Base-by-base conservation (phyloP, 805 yeast species). In the Ogataea paradorogensis region DNA sequence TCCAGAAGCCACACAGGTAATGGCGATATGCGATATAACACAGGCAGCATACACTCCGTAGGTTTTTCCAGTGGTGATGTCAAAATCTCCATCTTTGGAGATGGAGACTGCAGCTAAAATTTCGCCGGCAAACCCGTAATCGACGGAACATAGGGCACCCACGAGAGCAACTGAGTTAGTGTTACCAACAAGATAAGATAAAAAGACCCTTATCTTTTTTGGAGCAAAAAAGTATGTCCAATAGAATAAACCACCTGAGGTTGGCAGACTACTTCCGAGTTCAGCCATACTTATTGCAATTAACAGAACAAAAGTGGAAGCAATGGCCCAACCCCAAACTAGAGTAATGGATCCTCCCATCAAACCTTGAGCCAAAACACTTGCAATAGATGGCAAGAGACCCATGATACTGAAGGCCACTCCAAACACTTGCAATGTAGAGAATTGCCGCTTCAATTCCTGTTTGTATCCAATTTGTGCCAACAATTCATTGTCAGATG, bases 391-490 rank as follows among this genome's bases (percentile, higher is more conserved):
- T 9, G 84, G 82, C 53, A 82, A 70, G 38, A 80, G 67, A 10
- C 84, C 82, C 58, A 81, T 67, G 35, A 81, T 80, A 3, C 82
- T 72, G 55, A 80, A 80, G 2, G 83, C 76, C 29, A 81, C 81
- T 23, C 80, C 74, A 52, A 79, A 79, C 3, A 78, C 70, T 18
- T 82, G 74, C 58, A 76, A 65, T 14, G 80, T 60, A 11, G 75
- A 67, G 52, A 80, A 81, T 43, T 71, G 76, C 48, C 87, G 71
- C 47, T 71, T 71, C 45, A 81, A 67, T 49, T 82, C 87, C 47
- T 74, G 82, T 56, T 76, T 76, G 57, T 78, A 79, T 18, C 84
- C 84, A 38, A 83, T 74, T 47, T 78, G 78, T 8, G 71, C 61
- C 13, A 74, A 46, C 58, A 68, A 48, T 45, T 59, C 52, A 50